Evolutionary conservation across 805 yeast genomes (phyloP).

Genomic region (Hanseniaspora jakobsenii): DNA sequence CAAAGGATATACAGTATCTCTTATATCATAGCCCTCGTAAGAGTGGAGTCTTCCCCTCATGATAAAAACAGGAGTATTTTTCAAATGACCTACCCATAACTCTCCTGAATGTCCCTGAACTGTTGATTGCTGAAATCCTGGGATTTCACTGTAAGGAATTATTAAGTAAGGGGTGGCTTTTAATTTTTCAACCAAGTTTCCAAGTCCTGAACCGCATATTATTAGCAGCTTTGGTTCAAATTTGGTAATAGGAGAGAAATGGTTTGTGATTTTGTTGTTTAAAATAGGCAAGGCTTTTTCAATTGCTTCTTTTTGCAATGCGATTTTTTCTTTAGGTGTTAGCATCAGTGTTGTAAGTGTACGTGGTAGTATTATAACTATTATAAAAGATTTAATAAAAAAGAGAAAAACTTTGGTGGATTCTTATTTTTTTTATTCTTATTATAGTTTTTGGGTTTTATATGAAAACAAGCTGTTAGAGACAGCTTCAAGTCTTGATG

Average conservation of each 20-base stretch:
- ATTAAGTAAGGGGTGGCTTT: slow-evolving; percentile 33
- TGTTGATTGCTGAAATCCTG: slow-evolving; percentile 70
- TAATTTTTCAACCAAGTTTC: slow-evolving; percentile 57
- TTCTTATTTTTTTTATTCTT: too few species aligned
- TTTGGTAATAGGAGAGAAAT: slow-evolving; percentile 8
- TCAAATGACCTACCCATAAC: slow-evolving; percentile 63
- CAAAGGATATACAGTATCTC: slow-evolving; percentile 73
- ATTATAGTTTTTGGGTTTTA: too few species aligned
- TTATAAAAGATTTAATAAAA: too few species aligned
- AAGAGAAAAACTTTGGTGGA: too few species aligned
- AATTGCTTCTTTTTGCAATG: slow-evolving; percentile 5
- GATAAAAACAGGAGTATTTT: slow-evolving; percentile 67
- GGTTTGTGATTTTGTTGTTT: slow-evolving; percentile 3
- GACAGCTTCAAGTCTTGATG: too few species aligned
- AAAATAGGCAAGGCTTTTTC: slow-evolving; percentile 7
- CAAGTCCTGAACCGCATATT: slow-evolving; percentile 90
- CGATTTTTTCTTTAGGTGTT: slow-evolving; percentile 9
- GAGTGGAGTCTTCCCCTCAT: slow-evolving; percentile 91
- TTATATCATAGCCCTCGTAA: slow-evolving; percentile 82
- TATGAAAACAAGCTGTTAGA: too few species aligned
- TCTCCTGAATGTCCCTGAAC: slow-evolving; percentile 86
- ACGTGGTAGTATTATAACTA: too few species aligned
- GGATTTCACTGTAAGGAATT: slow-evolving; percentile 56
- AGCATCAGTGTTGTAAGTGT: too few species aligned
- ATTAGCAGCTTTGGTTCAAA: slow-evolving; percentile 53